Base-by-base conservation (phyloP, 176 grass and related monocot genomes). In the Musa itinerans region DNA sequence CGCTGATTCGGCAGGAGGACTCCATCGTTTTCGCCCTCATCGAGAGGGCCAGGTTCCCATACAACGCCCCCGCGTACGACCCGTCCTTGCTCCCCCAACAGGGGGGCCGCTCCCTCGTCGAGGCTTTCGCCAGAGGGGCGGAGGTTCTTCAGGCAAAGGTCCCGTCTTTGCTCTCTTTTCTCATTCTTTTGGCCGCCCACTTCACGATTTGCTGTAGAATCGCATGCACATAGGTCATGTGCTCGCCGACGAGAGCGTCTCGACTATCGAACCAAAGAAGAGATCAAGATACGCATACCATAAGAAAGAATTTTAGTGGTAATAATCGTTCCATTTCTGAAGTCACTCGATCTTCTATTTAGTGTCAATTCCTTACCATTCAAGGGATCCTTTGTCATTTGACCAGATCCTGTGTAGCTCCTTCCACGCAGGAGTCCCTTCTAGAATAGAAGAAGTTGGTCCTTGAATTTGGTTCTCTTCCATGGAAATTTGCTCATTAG, bases 21-120 rank as follows among this genome's bases (percentile, higher is more conserved):
- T 91, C 94, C 7, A 90, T 98, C 66, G 90, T 98, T 52, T 98
- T 98, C 69, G 79, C 84, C 29, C 84, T 98, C 74, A 87, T 98
- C 75, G 86, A 98, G 84, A 86, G 94, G 78, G 80, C 90, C 55
- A 83, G 63, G 78, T 87, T 81, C 58, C 90, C 90, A 29, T 82
- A 75, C 68, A 98, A 98, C 86, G 71, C 88, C 66, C 71, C 78
- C 51, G 88, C 82, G 13, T 93, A 98, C 75, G 54, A 79, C 11
- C 11, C 83, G 2, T 82, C 80, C 65, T 70, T 53, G 16, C 72
- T 50, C 64, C 70, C 3, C 29, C 16, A 29, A 14, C 21, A 52
- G 68, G 84, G 63, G 48, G 81, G 78, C 13, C 15, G 21, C 2
- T 89, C 94, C 29, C 78, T 93, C 50, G 82, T 81, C 15, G 90